phyloP scores from a whole-genome alignment of 1,284 basidiomycete genomes.

The Psilocybe mexicana region DNA sequence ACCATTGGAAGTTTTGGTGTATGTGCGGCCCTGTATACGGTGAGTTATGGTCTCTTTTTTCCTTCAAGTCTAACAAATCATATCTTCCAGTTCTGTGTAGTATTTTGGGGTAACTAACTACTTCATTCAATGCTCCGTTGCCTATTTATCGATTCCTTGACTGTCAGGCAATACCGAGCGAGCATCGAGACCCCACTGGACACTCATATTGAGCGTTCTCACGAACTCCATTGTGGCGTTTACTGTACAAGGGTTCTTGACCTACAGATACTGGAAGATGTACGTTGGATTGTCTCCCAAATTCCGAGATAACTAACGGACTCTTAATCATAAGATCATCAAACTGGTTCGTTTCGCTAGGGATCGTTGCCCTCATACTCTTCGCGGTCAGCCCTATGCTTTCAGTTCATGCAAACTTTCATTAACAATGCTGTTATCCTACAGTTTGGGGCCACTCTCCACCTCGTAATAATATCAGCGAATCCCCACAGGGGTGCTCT shows the following conservation, averaged over 20 bases:
- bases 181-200: conserved; percentile 4
- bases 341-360: conserved; percentile 4
- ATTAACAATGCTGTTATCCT: neutral
- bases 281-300: neutral
- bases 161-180: neutral
- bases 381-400: neutral
- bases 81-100: conserved; percentile 1
- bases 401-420: too few species aligned
- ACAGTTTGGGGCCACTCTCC: neutral
- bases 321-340: neutral
- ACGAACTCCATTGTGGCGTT: neutral
- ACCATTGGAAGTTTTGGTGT: conserved; percentile 6
- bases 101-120: conserved; percentile 3
- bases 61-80: neutral
- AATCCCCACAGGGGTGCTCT: neutral
- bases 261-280: conserved; percentile 15
- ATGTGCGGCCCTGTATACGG: conserved; percentile 3
- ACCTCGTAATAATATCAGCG: neutral
- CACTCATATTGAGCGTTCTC: conserved; percentile 1
- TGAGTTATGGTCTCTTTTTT: neutral
- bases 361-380: neutral
- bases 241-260: conserved; percentile 16
- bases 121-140: neutral
- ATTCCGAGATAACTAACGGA: neutral
- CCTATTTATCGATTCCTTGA: neutral